Conservation (phyloP, 805 yeast genomes). For the Tanozyma kutaoensis region DNA sequence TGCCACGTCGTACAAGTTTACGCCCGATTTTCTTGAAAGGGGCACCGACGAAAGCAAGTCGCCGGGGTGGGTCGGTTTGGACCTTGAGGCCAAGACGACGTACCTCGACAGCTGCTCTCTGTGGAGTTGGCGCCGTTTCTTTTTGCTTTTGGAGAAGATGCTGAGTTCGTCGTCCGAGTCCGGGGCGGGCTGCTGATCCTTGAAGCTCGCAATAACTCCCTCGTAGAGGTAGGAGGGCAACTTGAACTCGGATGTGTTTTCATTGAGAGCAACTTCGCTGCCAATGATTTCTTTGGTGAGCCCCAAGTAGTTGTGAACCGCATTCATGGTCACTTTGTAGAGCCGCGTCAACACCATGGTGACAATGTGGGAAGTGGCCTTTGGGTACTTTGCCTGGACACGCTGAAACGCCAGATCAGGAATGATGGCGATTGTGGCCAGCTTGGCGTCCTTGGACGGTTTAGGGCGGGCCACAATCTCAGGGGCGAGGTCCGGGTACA, state of each 20-base stretch:
- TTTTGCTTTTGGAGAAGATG: constrained; percentile 6
- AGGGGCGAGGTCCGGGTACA: constrained; percentile 7
- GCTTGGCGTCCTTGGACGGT: constrained; percentile 5
- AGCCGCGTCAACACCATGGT: constrained; percentile 83
- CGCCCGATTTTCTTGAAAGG: constrained; percentile 34
- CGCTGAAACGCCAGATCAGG: constrained; percentile 74
- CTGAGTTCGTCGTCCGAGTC: constrained; percentile 3
- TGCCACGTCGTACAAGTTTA: no score
- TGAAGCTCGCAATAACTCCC: constrained; percentile 33
- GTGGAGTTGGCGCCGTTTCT: constrained; percentile 3
- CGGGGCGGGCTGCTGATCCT: constrained; percentile 1
- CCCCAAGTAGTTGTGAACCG: constrained; percentile 79
- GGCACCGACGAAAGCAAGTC: constrained; percentile 78
- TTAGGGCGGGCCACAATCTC: constrained; percentile 62
- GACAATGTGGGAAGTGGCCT: constrained; percentile 85
- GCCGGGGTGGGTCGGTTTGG: constrained; percentile 59
- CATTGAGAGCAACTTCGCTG: constrained; percentile 58
- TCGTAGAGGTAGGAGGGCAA: constrained; percentile 58
- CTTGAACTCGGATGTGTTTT: constrained; percentile 4
- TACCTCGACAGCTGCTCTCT: constrained; percentile 17
- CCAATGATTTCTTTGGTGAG: constrained; percentile 69
- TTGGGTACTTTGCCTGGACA: constrained; percentile 64
- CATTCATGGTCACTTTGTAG: constrained; percentile 82
- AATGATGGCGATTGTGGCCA: constrained; percentile 80
- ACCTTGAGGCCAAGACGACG: constrained; percentile 37